Evolutionary conservation across 352 stramenopile species (phyloP).

Genomic region (Blastocystis sp.): DNA sequence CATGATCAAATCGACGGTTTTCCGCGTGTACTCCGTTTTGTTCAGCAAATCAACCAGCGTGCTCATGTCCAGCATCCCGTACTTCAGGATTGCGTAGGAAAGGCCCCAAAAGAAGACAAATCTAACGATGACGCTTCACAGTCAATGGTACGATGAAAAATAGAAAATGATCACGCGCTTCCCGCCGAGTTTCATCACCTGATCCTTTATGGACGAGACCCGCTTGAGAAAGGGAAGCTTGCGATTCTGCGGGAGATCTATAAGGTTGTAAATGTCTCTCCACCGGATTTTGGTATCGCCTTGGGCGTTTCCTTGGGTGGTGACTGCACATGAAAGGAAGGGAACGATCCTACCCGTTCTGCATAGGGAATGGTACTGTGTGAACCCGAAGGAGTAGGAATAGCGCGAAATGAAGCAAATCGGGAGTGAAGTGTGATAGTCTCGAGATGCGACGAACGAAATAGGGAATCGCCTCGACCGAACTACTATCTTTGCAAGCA

Average conservation of each 20-base stretch:
- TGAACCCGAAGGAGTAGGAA: too few relatives aligned
- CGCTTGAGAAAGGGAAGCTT: constrained; percentile 29
- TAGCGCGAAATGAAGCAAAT: background rate
- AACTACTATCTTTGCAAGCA: background rate
- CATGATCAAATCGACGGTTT: background rate
- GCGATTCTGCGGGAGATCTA: constrained; percentile 51
- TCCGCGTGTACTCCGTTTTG: constrained; percentile 17
- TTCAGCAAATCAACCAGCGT: constrained; percentile 37
- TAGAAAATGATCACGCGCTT: constrained; percentile 33
- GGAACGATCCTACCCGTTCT: too few relatives aligned
- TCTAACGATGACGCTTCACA: background rate
- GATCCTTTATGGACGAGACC: constrained; percentile 20
- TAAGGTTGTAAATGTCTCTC: constrained; percentile 53
- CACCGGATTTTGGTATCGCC: constrained; percentile 16
- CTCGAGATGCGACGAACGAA: too few relatives aligned
- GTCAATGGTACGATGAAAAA: background rate
- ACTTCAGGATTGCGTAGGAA: constrained; percentile 30
- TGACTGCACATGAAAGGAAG: constrained; percentile 1
- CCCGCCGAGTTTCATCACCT: constrained; percentile 50
- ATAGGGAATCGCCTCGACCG: background rate
- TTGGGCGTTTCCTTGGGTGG: background rate
- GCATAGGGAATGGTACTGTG: too few relatives aligned
- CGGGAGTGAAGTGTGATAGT: too few relatives aligned
- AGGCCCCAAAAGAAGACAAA: constrained; percentile 39
- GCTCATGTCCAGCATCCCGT: constrained; percentile 45